These are phyloP conservation scores for Rasamsonia emersonii DNA, from an alignment of 2,329 filamentous ascomycete genomes.

Conservation along the genomic window DNA sequence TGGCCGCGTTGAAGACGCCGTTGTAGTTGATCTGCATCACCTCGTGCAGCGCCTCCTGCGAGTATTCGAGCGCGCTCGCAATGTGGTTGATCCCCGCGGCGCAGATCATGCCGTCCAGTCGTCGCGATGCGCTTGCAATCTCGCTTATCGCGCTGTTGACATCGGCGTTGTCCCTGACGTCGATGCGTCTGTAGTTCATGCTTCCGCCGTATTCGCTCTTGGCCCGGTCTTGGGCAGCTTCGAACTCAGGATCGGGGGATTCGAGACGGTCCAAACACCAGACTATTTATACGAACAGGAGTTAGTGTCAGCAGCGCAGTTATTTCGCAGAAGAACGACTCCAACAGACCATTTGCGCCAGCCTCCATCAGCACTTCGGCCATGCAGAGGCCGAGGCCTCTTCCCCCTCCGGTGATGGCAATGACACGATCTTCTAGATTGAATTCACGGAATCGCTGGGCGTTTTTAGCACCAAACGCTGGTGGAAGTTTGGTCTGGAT, in stretches of 20 bases:
- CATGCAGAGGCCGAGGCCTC: conserved; percentile 37
- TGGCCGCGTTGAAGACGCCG: conserved; percentile 41
- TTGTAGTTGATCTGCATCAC: conserved; percentile 43
- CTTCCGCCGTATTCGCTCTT: conserved; percentile 28
- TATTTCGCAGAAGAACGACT: conserved; percentile 4
- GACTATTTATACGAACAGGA: conserved; percentile 26
- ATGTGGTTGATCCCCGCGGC: conserved; percentile 37
- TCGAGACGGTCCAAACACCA: conserved; percentile 40
- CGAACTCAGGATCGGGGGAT: conserved; percentile 37
- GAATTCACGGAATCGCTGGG: conserved; percentile 34
- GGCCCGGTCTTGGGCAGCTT: conserved; percentile 28
- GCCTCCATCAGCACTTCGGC: conserved; percentile 41
- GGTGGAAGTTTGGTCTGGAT: conserved; percentile 24
- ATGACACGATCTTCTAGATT: conserved; percentile 34
- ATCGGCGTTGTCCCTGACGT: conserved; percentile 34
- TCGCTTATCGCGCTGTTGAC: conserved; percentile 27
- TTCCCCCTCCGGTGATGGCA: conserved; percentile 35
- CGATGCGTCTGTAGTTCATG: conserved; percentile 40
- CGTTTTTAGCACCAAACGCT: conserved; percentile 14
- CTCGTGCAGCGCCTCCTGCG: conserved; percentile 31
- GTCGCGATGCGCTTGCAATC: conserved; percentile 26
- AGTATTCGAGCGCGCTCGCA: conserved; percentile 32
- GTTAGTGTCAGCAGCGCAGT: too few species aligned
- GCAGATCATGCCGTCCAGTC: conserved; percentile 35
- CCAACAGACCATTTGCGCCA: conserved; percentile 41